Percentiles rank a stretch among this genome's conserved stretches.
phyloP scores from a whole-genome alignment of 805 yeast species.

The Sugiyamaella valdiviana region DNA sequence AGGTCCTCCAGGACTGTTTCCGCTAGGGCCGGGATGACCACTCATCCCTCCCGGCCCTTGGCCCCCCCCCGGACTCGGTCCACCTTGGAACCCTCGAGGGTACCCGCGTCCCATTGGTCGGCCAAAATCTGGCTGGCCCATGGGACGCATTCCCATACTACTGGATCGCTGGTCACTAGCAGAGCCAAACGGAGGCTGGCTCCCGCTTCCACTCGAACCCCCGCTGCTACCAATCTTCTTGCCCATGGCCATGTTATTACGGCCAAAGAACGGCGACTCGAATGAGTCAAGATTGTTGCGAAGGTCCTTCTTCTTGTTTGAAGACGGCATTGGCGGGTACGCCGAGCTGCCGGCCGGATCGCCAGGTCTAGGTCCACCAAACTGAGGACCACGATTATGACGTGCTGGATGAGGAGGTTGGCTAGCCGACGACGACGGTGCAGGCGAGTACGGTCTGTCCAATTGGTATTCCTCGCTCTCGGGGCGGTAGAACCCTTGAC shows the following conservation, averaged over 20 bases:
- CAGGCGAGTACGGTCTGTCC: slow-evolving; percentile 9
- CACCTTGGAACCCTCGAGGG: background rate
- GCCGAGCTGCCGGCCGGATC: background rate
- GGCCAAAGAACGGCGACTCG: slow-evolving; percentile 17
- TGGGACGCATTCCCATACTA: background rate
- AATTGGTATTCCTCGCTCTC: background rate
- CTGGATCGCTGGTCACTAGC: background rate
- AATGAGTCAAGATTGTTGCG: slow-evolving; percentile 14
- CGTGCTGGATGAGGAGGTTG: slow-evolving; percentile 11
- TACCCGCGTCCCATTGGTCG: background rate
- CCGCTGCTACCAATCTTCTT: background rate
- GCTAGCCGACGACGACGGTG: slow-evolving; percentile 8
- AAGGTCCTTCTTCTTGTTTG: slow-evolving; percentile 6
- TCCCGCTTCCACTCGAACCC: background rate
- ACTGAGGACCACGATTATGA: slow-evolving; percentile 1
- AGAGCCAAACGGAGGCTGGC: background rate
- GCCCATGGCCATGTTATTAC: slow-evolving; percentile 6
- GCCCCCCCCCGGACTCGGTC: background rate
- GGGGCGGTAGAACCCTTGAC: slow-evolving; percentile 2
- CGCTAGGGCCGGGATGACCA: background rate
- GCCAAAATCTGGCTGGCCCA: background rate
- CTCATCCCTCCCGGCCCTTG: background rate
- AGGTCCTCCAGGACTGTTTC: background rate
- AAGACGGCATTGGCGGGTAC: background rate
- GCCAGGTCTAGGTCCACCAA: slow-evolving; percentile 1